Evolutionary conservation across 805 yeast species (phyloP), one percentile per base, ranked within the genome.

Genomic region (Monosporozyma yasuniensis): DNA sequence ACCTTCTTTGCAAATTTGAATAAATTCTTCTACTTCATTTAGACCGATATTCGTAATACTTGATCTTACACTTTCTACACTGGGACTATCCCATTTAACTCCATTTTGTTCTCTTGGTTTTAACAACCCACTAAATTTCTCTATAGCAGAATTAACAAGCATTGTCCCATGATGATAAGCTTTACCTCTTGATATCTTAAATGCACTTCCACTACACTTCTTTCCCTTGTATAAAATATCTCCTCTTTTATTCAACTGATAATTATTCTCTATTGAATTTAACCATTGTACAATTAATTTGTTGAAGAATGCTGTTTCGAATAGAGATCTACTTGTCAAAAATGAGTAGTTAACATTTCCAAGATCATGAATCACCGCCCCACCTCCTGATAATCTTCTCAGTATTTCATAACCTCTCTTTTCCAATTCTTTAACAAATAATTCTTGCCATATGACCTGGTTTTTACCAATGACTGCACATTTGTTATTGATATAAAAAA

Each of bases 161-260:
- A 93, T 87, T 0, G 99, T 93, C 0, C 97, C 99, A 69, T 93
- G 99, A 63, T 93, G 99, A 56, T 90, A 83, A 6, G 96, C 81
- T 57, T 80, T 80, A 0, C 93, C 90, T 46, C 77, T 75, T 4
- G 95, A 82, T 30, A 93, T 73, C 63, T 90, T 90, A 66, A 79
- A 93, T 0, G 99, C 97, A 7, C 96, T 86, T 0, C 99, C 99
- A 57, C 96, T 84, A 4, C 93, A 80, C 61, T 93, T 93, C 2
- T 66, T 60, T 22, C 63, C 69, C 1, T 66, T 59, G 16, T 80
- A 76, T 9, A 81, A 73, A 27, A 91, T 83, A 63, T 93, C 99
- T 28, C 96, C 95, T 45, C 97, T 74, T 54, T 44, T 14, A 45
- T 35, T 4, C 54, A 59, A 25, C 12, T 49, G 42, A 10, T 44